These are phyloP conservation scores for Vaccinium myrtillus DNA, from an alignment of 148 eudicot species.

Conservation along the genomic window DNA sequence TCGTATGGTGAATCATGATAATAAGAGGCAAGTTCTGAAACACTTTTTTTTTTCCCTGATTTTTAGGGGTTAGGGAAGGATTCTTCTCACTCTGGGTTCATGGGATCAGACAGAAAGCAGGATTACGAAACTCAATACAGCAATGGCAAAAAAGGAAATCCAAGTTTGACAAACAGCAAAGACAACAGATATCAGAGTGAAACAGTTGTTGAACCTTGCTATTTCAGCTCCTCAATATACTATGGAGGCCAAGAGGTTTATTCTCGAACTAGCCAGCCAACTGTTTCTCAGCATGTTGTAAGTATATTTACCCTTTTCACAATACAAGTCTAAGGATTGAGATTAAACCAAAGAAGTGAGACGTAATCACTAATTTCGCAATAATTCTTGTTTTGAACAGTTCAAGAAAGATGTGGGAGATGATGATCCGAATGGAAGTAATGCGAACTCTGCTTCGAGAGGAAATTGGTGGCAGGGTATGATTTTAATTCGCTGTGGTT, in stretches of 20 bases:
- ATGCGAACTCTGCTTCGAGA: constrained; percentile 54
- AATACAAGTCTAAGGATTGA: not conserved
- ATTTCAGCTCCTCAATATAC: constrained; percentile 71
- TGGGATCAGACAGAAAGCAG: constrained; percentile 18
- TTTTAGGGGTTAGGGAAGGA: constrained; percentile 27
- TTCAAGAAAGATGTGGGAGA: constrained; percentile 57
- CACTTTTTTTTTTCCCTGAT: not conserved
- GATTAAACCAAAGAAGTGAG: not conserved
- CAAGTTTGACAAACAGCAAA: constrained; percentile 23
- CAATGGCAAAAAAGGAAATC: constrained; percentile 29
- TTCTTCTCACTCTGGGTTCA: constrained; percentile 21
- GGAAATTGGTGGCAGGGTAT: constrained; percentile 97
- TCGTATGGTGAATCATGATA: not conserved
- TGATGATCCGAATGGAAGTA: constrained; percentile 43
- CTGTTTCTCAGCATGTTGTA: constrained; percentile 41
- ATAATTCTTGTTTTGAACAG: constrained; percentile 29
- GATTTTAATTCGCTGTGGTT: not conserved
- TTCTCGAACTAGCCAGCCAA: constrained; percentile 38
- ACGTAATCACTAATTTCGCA: not conserved
- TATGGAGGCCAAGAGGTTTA: constrained; percentile 89
- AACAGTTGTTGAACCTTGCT: constrained; percentile 42
- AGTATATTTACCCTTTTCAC: constrained; percentile 16
- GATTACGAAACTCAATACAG: constrained; percentile 29
- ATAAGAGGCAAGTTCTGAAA: not conserved
- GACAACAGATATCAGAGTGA: constrained; percentile 38